A percentile compares a stretch with the other conserved stretches of the same genome.
phyloP scores from a whole-genome alignment of 2,329 filamentous ascomycete genomes.

The Aspergillus jensenii region DNA sequence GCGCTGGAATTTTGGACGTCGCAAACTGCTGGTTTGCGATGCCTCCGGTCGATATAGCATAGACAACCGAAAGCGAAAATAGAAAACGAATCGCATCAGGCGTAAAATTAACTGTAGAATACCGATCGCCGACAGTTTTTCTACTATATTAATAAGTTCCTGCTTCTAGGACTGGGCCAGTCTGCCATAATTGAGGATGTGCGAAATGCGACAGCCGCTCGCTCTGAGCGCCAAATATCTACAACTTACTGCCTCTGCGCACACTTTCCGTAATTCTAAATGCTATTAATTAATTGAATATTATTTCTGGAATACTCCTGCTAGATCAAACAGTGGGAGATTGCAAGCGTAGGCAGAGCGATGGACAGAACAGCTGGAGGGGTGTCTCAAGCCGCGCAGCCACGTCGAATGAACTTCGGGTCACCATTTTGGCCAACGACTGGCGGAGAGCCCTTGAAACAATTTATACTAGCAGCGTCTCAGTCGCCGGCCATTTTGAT shows the following conservation, averaged over 20 bases:
- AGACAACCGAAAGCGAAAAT: background rate
- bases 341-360: background rate
- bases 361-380: slow-evolving; percentile 17
- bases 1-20: slow-evolving; percentile 11
- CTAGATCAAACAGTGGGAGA: background rate
- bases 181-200: background rate
- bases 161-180: background rate
- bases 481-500: slow-evolving; percentile 5
- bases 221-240: slow-evolving; percentile 4
- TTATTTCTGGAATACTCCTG: background rate
- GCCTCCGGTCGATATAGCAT: background rate
- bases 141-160: background rate
- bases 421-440: slow-evolving; percentile 18
- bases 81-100: background rate
- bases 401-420: slow-evolving; percentile 31
- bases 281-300: background rate
- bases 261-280: background rate
- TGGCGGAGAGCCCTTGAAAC: slow-evolving; percentile 10
- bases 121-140: slow-evolving; percentile 3
- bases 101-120: background rate
- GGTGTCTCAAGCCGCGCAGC: slow-evolving; percentile 27
- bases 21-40: slow-evolving; percentile 17
- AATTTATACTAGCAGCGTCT: slow-evolving; percentile 9
- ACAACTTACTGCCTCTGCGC: background rate
- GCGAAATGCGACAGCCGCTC: slow-evolving; percentile 13